Evolutionary conservation across 108 stramenopile genomes (phyloP), one percentile per base, ranked within the genome.

Genomic region (Bacterosira constricta): DNA sequence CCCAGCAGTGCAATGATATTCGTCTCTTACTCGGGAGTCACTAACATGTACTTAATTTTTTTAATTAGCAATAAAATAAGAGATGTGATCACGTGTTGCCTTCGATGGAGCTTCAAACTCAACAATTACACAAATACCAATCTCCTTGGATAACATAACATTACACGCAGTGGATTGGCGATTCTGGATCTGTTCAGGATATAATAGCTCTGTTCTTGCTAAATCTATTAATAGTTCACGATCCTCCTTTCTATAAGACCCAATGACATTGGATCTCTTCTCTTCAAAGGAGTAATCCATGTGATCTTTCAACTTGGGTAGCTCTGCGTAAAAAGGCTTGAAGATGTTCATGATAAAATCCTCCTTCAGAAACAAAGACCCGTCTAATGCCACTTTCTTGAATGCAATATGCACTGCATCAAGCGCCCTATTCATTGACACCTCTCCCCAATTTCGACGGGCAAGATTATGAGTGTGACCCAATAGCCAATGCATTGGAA

Each of bases 221-320:
- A 34, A 27, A 66, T 53, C 65, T 15, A 66, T 66, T 9, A 12
- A 49, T 9, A 52, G 20, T n/a, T 52, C 50, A 38, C 35, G 50
- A 36, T 52, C 50, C 9, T 11, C 35, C 37, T 17, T 32, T 25
- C 18, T 20, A 35, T 8, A 35, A n/a, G 34, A 66, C 5, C 64
- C 64, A 23, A 36, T 47, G 10, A 52, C 34, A 37, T 66, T 66
- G n/a, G 34, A 29, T 17, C 27, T 32, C 34, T 66, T 66, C 34
- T 66, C 50, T 37, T 66, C 64, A n/a, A 34, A 31, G 50, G 21
- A 66, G 18, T 66, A 66, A 52, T 34, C 21, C 17, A 66, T 25
- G 50, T 52, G 51, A 6, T 20, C 34, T 52, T 66, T 36, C 9
- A 66, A 34, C 23, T 66, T 49, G 6, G 64, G 64, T 4, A 66